These are phyloP conservation scores for Fraxinus nigra DNA, from an alignment of 305 asterid genomes.

Conservation along the genomic window DNA sequence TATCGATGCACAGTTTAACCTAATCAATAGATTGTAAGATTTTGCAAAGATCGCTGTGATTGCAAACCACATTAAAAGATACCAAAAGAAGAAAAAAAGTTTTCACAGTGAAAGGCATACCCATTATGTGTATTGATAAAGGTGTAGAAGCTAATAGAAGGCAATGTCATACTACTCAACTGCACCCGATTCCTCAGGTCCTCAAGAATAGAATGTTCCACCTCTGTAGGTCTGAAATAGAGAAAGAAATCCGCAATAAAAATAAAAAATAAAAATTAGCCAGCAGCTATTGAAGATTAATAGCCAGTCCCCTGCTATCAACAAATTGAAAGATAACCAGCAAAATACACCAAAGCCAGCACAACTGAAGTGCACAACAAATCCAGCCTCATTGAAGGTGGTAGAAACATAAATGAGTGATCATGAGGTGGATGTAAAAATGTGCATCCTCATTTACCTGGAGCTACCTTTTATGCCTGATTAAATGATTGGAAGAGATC, in stretches of 20 bases:
- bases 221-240: slow-evolving; percentile 66
- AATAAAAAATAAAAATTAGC: neutral
- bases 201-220: slow-evolving; percentile 90
- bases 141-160: slow-evolving; percentile 91
- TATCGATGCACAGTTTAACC: slow-evolving; percentile 88
- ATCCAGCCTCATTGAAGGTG: neutral
- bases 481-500: neutral
- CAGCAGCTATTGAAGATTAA: slow-evolving; percentile 14
- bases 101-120: slow-evolving; percentile 33
- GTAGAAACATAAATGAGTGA: neutral
- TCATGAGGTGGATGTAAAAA: neutral
- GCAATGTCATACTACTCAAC: slow-evolving; percentile 69
- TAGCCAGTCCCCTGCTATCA: neutral
- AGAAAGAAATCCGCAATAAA: neutral
- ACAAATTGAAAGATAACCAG: neutral
- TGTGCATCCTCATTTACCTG: neutral
- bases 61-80: neutral
- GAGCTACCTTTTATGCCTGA: neutral
- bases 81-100: slow-evolving; percentile 6
- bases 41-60: slow-evolving; percentile 20
- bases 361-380: neutral
- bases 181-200: slow-evolving; percentile 93
- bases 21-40: slow-evolving; percentile 24
- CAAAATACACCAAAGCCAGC: neutral
- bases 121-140: slow-evolving; percentile 88